Base-by-base conservation (phyloP, 192 early-diverging fungal genomes). In the Coemansia sp. region DNA sequence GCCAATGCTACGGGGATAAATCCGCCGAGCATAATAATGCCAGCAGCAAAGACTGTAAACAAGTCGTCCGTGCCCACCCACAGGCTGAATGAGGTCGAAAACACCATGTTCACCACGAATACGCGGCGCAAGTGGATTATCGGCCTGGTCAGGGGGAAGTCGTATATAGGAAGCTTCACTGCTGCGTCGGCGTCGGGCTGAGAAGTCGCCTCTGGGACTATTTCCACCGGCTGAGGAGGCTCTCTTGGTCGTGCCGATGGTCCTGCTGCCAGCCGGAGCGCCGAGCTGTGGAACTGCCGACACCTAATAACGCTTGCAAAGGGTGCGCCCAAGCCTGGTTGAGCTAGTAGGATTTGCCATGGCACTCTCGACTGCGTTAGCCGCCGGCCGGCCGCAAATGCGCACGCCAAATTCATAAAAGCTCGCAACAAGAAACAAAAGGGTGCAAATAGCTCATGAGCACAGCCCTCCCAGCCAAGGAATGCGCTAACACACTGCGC, bases 91-190 rank as follows among this genome's bases (percentile, higher is more conserved):
- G 64, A 68, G 1, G 65, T 64, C 2, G 74, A 67, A 40, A 62
- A 73, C 29, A 71, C 24, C 17, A 74, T 29, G 51, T 76, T 82
- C 43, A 76, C 54, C 9, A 77, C 22, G 27, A 82, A 82, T 27
- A 77, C 71, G 27, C 70, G 56, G 11, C 79, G 79, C 31, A 82
- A 32, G 15, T 65, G 36, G 20, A 64, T 49, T 10, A 82, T 54
- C 19, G 67, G 60, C 51, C 49, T 70, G 11, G 35, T 45, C 67
- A 82, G 47, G 0, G 79, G 79, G 67, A 82, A 76, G 49, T 82
- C 79, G 62, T 82, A 82, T 67, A 82, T 67, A 24, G 71, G 66
- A n/a, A 73, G 64, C 42, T 73, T 81, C 7, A 64, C 57, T 4
- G 54, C 29, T 6, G n/a, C 68, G 27, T 46, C 19, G 0, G 45